These are phyloP conservation scores for Endothia cerciana DNA, from an alignment of 2,329 filamentous ascomycete genomes.

Conservation along the genomic window DNA sequence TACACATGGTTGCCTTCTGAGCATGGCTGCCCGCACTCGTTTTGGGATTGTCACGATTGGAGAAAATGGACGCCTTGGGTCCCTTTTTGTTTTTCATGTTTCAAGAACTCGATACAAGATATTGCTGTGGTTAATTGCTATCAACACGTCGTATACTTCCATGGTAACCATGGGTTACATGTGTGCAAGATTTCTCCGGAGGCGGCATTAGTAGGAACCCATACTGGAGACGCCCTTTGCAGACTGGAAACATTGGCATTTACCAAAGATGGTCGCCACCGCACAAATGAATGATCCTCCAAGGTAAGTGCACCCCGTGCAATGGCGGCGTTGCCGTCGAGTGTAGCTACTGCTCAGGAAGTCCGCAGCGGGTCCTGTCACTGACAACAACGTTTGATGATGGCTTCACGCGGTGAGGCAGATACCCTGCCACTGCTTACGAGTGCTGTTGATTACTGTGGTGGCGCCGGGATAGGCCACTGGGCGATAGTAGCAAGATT, in stretches of 20 bases:
- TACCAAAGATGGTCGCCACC: no score
- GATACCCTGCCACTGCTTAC: neutral
- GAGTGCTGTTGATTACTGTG: neutral
- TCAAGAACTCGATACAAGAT: neutral
- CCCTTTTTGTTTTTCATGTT: neutral
- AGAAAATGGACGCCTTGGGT: neutral
- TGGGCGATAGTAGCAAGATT: neutral
- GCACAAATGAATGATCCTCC: no score
- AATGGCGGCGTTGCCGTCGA: no score
- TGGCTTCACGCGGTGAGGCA: no score
- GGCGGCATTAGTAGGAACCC: neutral
- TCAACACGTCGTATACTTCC: neutral
- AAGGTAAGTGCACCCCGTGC: no score
- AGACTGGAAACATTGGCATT: no score
- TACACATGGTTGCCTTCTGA: slow-evolving; percentile 28
- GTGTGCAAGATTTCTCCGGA: neutral
- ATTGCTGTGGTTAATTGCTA: neutral
- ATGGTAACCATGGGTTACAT: neutral
- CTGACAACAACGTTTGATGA: no score
- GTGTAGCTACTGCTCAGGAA: no score
- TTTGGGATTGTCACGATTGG: neutral
- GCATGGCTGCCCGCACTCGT: slow-evolving; percentile 22
- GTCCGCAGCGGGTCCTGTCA: no score
- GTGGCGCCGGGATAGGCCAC: neutral
- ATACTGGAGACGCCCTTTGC: neutral